A percentile compares a stretch with the other conserved stretches of the same genome.
These are phyloP conservation scores for Penicillium manginii DNA, from an alignment of 495 filamentous ascomycete species.

Conservation along the genomic window DNA sequence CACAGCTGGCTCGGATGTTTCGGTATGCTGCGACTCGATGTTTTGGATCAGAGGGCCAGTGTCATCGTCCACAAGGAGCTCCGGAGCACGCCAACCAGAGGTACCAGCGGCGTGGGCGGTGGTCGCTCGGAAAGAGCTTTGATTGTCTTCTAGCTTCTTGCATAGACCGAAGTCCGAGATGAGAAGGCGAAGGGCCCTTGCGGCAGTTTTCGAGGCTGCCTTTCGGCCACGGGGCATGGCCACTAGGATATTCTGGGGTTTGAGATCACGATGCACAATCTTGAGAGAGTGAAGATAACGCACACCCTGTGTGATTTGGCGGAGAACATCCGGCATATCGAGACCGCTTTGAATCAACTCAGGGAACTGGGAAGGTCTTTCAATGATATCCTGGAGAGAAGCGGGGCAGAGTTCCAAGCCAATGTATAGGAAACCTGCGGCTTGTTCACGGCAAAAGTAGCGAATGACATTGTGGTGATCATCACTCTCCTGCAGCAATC, in stretches of 20 bases:
- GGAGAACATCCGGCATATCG: conserved; percentile 68
- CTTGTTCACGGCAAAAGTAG: conserved; percentile 89
- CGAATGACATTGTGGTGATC: conserved; percentile 96
- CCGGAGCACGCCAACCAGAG: conserved; percentile 93
- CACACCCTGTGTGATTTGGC: conserved; percentile 85
- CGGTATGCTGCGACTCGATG: conserved; percentile 49
- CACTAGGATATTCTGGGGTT: conserved; percentile 95
- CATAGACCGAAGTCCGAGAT: conserved; percentile 98
- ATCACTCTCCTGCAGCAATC: conserved; percentile 87
- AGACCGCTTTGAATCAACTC: conserved; percentile 54
- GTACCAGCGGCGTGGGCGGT: conserved; percentile 94
- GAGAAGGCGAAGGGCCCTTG: conserved; percentile 64
- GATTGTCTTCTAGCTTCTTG: conserved; percentile 95
- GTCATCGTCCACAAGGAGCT: conserved; percentile 84
- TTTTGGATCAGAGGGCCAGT: conserved; percentile 30
- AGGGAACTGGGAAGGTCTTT: conserved; percentile 66
- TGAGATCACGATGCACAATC: conserved; percentile 96
- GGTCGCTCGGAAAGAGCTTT: conserved; percentile 91
- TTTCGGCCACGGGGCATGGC: conserved; percentile 52
- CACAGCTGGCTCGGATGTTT: conserved; percentile 61
- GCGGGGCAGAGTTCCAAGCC: conserved; percentile 94
- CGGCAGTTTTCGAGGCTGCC: conserved; percentile 9
- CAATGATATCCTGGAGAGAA: conserved; percentile 85
- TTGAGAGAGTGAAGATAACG: conserved; percentile 87
- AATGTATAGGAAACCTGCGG: conserved; percentile 92